Percentiles rank a stretch among this genome's conserved stretches.
Conservation (phyloP, 305 asterid genomes). For the Fraxinus nigra region DNA sequence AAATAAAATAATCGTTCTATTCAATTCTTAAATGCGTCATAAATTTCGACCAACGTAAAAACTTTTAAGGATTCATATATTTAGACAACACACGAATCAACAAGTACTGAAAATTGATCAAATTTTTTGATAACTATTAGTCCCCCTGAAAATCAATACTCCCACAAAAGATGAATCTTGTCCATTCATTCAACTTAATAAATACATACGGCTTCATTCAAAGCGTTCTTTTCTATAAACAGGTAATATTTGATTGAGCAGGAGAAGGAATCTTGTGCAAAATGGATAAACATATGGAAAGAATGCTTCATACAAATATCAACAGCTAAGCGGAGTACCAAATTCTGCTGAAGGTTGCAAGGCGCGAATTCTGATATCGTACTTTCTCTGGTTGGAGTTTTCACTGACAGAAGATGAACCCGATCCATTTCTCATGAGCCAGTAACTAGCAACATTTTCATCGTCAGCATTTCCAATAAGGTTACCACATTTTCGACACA, state of each 20-base stretch:
- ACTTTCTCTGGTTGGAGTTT: conserved; percentile 46
- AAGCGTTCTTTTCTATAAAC: conserved; percentile 17
- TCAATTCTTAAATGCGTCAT: neutral
- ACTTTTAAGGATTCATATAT: neutral
- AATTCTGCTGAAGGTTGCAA: conserved; percentile 61
- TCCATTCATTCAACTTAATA: conserved; percentile 21
- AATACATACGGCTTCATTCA: conserved; percentile 22
- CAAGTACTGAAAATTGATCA: neutral
- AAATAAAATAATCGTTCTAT: neutral
- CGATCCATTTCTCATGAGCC: conserved; percentile 48
- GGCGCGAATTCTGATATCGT: conserved; percentile 66
- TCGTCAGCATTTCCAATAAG: conserved; percentile 58
- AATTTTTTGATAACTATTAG: neutral
- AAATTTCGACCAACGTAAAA: neutral
- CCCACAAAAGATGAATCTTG: neutral
- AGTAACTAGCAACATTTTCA: conserved; percentile 35
- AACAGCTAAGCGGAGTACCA: conserved; percentile 41
- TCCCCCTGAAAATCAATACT: neutral
- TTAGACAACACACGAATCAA: neutral
- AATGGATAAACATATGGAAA: conserved; percentile 11
- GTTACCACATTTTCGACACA: conserved; percentile 80
- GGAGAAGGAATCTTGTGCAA: conserved; percentile 10
- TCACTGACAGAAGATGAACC: conserved; percentile 49
- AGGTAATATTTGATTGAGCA: conserved; percentile 9
- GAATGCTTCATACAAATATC: neutral